Conservation (phyloP, 1,284 basidiomycete genomes). For the Microstroma glucosiphilum region DNA sequence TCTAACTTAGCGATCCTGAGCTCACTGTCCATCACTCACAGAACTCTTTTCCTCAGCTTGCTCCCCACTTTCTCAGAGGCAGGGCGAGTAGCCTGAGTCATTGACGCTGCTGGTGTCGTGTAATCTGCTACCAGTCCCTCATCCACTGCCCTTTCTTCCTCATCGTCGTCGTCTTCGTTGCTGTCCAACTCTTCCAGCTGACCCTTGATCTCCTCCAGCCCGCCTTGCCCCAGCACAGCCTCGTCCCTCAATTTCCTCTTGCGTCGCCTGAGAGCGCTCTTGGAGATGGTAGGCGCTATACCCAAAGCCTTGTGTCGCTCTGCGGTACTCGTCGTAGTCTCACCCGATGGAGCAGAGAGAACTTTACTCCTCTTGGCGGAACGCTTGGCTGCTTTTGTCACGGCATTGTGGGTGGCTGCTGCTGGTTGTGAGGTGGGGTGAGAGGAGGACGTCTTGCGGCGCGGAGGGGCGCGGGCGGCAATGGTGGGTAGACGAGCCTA, state of each 20-base stretch:
- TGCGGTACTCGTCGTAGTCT: not conserved
- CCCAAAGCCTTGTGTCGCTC: not conserved
- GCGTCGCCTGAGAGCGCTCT: not conserved
- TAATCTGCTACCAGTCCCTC: no score
- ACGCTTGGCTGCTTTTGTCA: slow-evolving; percentile 4
- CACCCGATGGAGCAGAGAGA: not conserved
- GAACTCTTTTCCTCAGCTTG: no score
- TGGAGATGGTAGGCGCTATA: not conserved
- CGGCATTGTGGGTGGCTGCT: not conserved
- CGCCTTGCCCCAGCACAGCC: slow-evolving; percentile 1
- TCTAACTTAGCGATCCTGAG: no score
- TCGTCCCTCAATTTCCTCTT: not conserved
- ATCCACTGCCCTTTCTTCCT: not conserved
- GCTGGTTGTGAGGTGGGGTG: not conserved
- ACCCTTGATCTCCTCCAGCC: not conserved
- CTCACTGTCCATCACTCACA: no score
- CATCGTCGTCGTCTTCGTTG: not conserved
- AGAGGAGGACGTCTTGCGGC: slow-evolving; percentile 1
- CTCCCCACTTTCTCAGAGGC: no score
- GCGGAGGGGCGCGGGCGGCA: not conserved
- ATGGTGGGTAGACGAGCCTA: not conserved
- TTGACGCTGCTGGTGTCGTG: no score
- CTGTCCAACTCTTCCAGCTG: not conserved
- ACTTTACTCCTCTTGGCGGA: not conserved
- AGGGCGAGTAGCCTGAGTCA: no score